These are phyloP conservation scores for Paracoccidioides brasiliensis DNA, from an alignment of 2,329 filamentous ascomycete species.

Conservation along the genomic window DNA sequence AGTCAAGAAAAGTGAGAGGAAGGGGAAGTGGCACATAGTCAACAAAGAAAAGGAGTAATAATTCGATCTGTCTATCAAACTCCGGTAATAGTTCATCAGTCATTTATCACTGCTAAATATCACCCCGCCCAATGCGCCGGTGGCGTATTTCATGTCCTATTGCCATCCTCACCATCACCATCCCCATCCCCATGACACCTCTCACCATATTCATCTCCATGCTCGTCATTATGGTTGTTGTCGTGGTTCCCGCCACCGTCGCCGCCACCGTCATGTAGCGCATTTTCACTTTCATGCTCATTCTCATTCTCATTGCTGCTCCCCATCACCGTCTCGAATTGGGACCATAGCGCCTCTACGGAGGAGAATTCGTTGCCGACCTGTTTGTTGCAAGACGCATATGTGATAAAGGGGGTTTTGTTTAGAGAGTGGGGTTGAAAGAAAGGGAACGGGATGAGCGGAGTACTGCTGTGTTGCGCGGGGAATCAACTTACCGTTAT, in stretches of 20 bases:
- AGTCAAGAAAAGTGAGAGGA: not conserved
- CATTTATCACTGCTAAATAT: not conserved
- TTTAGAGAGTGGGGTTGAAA: not conserved
- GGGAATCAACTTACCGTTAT: constrained; percentile 53
- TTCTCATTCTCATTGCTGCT: constrained; percentile 30
- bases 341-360: constrained; percentile 91
- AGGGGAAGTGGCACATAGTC: not conserved
- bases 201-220: constrained; percentile 10
- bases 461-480: not conserved
- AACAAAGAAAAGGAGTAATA: no score
- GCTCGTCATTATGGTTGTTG: constrained; percentile 11
- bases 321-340: constrained; percentile 93
- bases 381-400: constrained; percentile 26
- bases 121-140: not conserved
- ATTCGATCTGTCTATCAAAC: no score
- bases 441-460: not conserved
- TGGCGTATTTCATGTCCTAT: constrained; percentile 1
- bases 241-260: not conserved
- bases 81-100: no score
- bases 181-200: not conserved
- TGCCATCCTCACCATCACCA: constrained; percentile 1
- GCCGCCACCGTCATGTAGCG: not conserved
- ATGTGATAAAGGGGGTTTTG: not conserved
- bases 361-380: constrained; percentile 96
- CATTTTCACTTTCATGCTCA: constrained; percentile 1